Conservation (phyloP, 345 rosid species). For the Eucalyptus marginata region DNA sequence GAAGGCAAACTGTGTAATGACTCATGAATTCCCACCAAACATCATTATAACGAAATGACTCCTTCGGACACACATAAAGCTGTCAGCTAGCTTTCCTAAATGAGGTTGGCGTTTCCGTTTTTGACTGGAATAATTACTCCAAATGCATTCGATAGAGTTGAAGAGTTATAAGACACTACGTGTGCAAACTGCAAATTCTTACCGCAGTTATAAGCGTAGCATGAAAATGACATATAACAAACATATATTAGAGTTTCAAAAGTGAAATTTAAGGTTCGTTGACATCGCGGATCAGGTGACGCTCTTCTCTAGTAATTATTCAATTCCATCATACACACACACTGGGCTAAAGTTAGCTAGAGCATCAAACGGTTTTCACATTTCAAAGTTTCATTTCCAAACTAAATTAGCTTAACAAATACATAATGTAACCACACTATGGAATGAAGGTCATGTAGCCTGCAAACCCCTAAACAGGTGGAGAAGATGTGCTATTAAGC, state of each 20-base stretch:
- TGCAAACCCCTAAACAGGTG: background rate
- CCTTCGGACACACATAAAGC: background rate
- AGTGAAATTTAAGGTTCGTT: background rate
- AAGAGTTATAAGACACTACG: background rate
- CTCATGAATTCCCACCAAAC: background rate
- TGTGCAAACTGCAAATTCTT: background rate
- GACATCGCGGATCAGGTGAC: background rate
- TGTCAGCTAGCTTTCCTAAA: background rate
- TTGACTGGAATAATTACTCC: background rate
- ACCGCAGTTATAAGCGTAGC: background rate
- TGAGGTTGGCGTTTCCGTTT: background rate
- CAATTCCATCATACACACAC: background rate
- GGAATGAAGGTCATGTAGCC: background rate
- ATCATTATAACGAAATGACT: background rate
- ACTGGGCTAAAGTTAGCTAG: background rate
- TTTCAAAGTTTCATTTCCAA: background rate
- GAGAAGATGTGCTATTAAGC: background rate
- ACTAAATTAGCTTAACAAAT: background rate
- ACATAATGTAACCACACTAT: background rate
- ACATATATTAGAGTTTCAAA: background rate
- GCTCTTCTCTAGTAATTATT: background rate
- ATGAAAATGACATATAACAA: background rate
- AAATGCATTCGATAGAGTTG: background rate
- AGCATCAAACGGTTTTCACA: background rate
- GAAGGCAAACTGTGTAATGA: background rate